phyloP scores from a whole-genome alignment of 2,329 filamentous ascomycete species.

The Lasiodiplodia hormozganensis region DNA sequence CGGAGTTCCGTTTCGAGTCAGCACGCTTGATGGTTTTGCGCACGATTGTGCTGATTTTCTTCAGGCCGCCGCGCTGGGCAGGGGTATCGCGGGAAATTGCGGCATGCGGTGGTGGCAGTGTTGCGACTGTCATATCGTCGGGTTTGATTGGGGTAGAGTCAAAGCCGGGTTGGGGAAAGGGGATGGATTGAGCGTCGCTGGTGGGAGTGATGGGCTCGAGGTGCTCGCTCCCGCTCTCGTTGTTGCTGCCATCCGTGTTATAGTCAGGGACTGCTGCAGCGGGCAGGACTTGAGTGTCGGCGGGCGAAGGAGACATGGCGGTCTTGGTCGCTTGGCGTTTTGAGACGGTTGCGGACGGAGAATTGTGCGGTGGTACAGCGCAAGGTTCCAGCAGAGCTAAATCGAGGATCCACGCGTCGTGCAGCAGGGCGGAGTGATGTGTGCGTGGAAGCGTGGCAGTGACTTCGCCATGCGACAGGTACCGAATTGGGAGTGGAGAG shows the following conservation, averaged over 20 bases:
- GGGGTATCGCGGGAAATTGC: constrained; percentile 1
- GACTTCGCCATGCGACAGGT: constrained; percentile 13
- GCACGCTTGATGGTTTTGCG: constrained; percentile 42
- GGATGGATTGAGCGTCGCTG: constrained; percentile 37
- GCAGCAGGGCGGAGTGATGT: neutral
- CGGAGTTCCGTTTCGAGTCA: constrained; percentile 13
- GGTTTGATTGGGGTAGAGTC: constrained; percentile 27
- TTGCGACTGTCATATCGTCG: constrained; percentile 36
- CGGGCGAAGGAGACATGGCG: neutral
- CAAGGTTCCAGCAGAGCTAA: neutral
- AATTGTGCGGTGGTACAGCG: neutral
- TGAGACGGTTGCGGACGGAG: neutral
- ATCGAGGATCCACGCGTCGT: constrained; percentile 2
- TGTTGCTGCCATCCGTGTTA: constrained; percentile 43
- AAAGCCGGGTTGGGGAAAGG: neutral
- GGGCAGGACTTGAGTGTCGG: neutral
- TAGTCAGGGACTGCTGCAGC: constrained; percentile 7
- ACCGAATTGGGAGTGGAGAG: neutral
- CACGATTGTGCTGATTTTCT: constrained; percentile 40
- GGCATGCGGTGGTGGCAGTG: constrained; percentile 10
- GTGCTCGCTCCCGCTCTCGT: constrained; percentile 47
- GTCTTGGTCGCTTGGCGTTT: constrained; percentile 18
- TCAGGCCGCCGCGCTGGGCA: constrained; percentile 18
- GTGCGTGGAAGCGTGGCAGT: neutral
- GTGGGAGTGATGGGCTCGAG: constrained; percentile 48